Evolutionary conservation across 2,329 filamentous ascomycete species (phyloP).

Genomic region (Hypoxylon sp.): DNA sequence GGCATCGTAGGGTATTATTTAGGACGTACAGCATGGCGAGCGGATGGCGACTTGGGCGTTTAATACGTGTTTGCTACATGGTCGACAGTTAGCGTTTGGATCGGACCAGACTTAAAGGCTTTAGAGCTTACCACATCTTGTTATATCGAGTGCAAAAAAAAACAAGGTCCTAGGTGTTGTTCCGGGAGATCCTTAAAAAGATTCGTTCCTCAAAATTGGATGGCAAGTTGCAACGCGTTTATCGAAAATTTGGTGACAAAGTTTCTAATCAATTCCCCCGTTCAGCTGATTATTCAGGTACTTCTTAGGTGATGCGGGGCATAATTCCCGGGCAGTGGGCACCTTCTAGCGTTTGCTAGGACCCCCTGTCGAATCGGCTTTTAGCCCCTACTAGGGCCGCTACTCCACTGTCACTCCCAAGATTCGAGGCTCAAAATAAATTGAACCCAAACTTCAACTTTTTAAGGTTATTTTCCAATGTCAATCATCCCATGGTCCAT

Average conservation of each 20-base stretch:
- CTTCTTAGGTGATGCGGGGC: slow-evolving; percentile 16
- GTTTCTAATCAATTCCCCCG: slow-evolving; percentile 15
- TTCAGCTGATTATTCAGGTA: not conserved
- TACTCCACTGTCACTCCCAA: too few relatives aligned
- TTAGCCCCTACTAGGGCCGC: not conserved
- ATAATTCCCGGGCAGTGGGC: not conserved
- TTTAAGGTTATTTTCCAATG: too few relatives aligned
- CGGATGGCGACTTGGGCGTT: slow-evolving; percentile 98
- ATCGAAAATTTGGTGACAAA: slow-evolving; percentile 19
- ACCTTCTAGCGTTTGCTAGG: not conserved
- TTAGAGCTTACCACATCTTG: slow-evolving; percentile 24
- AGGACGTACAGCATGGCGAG: slow-evolving; percentile 85
- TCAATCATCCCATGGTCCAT: too few relatives aligned
- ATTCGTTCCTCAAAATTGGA: not conserved
- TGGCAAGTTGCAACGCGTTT: not conserved
- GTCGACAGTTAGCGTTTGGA: not conserved
- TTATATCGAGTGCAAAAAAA: not conserved
- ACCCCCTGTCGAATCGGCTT: not conserved
- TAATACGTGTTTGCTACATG: slow-evolving; percentile 84
- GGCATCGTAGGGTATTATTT: too few relatives aligned
- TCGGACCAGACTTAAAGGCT: not conserved
- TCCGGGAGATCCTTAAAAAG: not conserved
- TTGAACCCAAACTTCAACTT: too few relatives aligned
- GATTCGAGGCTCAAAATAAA: slow-evolving; percentile 5
- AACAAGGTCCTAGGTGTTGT: too few relatives aligned